A percentile compares a stretch with the other conserved stretches of the same genome.
Evolutionary conservation across 1,284 basidiomycete species (phyloP).

Genomic region (Rhodotorula glutinis): DNA sequence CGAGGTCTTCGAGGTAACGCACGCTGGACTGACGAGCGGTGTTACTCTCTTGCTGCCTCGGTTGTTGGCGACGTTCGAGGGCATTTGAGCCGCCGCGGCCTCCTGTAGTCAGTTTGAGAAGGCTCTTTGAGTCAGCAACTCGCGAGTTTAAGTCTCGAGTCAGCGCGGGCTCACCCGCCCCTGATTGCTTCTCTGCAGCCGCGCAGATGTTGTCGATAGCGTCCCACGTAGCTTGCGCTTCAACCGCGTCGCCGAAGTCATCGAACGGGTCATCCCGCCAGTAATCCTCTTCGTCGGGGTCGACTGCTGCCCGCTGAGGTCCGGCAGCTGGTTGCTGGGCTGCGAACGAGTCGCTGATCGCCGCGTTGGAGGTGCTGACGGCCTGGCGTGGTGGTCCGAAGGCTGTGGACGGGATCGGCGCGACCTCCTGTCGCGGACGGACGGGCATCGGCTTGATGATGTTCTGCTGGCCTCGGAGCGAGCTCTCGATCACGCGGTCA

Average conservation of each 20-base stretch:
- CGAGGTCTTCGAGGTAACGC: slow-evolving; percentile 5
- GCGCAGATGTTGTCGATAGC: no score
- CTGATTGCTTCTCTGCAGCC: background rate
- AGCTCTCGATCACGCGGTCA: no score
- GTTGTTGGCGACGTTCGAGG: background rate
- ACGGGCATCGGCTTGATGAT: slow-evolving; percentile 3
- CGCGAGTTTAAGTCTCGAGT: no score
- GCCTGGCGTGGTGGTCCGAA: background rate
- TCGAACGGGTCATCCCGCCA: background rate
- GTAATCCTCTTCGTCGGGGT: slow-evolving; percentile 10
- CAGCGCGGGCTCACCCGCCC: background rate
- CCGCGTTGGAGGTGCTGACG: no score
- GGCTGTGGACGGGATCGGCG: background rate
- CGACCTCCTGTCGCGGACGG: background rate
- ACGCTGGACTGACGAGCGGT: background rate
- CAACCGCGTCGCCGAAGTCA: no score
- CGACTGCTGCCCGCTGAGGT: background rate
- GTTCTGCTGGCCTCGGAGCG: background rate
- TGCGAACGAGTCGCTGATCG: background rate
- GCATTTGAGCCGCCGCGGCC: background rate
- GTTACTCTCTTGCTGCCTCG: background rate
- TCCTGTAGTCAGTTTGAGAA: background rate
- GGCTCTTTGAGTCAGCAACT: background rate
- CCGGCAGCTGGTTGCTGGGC: background rate
- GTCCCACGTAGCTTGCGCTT: no score